Conservation (phyloP, 2,329 filamentous ascomycete genomes). For the Fusarium haematococcum region DNA sequence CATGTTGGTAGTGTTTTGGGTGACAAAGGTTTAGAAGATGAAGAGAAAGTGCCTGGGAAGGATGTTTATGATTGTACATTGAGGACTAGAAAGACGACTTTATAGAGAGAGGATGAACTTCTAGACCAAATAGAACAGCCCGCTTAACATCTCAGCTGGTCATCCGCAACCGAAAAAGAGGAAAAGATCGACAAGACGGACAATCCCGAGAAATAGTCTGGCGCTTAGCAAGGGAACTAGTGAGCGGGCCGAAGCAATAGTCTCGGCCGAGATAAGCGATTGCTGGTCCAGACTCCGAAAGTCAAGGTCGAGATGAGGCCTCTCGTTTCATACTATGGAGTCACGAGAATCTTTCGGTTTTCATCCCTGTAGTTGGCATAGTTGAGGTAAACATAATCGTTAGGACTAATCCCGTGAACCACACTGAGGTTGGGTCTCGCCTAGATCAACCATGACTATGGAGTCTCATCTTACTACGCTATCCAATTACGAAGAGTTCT, state of each 20-base stretch:
- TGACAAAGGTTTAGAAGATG: neutral
- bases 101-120: neutral
- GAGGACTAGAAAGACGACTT: neutral
- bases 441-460: neutral
- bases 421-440: neutral
- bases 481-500: neutral
- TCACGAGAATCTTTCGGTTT: neutral
- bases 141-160: neutral
- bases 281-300: neutral
- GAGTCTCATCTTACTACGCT: neutral
- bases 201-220: neutral
- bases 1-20: neutral
- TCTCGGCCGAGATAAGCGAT: neutral
- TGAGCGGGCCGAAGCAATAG: conserved; percentile 14
- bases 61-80: neutral
- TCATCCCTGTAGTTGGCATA: neutral
- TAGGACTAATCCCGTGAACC: neutral
- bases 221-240: neutral
- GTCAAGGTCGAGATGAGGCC: neutral
- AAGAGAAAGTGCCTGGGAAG: neutral
- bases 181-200: neutral
- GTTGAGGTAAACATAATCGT: neutral
- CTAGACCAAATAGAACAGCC: neutral
- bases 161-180: neutral
- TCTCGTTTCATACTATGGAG: neutral